Percentiles rank a stretch among this genome's conserved stretches.
Conservation (phyloP, 73 alveolate species). For the Paramecium sonneborni region DNA sequence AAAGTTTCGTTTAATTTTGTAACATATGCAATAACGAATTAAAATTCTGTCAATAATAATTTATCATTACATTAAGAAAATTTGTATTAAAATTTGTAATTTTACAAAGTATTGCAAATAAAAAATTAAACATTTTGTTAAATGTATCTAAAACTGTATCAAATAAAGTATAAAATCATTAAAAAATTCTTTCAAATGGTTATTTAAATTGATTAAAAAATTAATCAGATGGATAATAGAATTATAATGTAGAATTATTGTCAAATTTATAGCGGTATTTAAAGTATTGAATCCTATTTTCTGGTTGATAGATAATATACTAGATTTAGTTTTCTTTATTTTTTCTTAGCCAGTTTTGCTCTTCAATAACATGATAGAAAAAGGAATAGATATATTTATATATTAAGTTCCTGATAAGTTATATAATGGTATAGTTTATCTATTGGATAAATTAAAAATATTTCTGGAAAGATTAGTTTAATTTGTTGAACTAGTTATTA, state of each 20-base stretch:
- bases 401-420: not conserved
- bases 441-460: not conserved
- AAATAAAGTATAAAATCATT: not conserved
- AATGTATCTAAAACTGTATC: not conserved
- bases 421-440: not conserved
- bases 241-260: not conserved
- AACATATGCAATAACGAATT: not conserved
- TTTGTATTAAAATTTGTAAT: too few relatives aligned
- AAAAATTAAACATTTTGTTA: too few relatives aligned
- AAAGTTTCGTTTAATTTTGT: not conserved
- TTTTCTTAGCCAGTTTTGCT: not conserved
- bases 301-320: not conserved
- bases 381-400: not conserved
- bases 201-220: not conserved
- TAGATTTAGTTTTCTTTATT: not conserved
- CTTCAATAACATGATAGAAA: not conserved
- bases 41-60: not conserved
- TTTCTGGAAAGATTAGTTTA: not conserved
- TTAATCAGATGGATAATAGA: not conserved
- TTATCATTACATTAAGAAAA: not conserved
- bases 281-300: not conserved
- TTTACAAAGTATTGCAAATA: too few relatives aligned
- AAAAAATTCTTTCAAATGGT: not conserved
- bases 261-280: not conserved
- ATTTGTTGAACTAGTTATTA: not conserved